These are phyloP conservation scores for Thielaviopsis populi DNA, from an alignment of 2,329 filamentous ascomycete genomes.

Conservation along the genomic window DNA sequence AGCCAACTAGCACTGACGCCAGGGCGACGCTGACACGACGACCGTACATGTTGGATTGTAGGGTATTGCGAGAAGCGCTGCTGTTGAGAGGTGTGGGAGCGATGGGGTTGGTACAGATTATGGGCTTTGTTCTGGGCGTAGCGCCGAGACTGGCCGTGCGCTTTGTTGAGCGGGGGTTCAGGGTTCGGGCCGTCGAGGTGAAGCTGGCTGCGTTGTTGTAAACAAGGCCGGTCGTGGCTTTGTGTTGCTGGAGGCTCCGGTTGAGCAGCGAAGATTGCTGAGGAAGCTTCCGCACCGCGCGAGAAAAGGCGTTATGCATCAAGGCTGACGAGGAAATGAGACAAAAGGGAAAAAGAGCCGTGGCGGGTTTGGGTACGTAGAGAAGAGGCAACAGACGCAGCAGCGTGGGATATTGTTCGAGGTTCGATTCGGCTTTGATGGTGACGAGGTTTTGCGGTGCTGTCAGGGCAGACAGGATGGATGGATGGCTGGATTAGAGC, in stretches of 20 bases:
- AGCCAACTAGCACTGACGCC: slow-evolving; percentile 54
- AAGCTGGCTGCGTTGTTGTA: slow-evolving; percentile 3
- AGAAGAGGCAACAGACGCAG: background rate
- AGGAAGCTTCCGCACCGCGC: slow-evolving; percentile 13
- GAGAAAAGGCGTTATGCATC: slow-evolving; percentile 14
- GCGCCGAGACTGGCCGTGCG: slow-evolving; percentile 17
- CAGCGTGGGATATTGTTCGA: background rate
- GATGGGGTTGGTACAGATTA: slow-evolving; percentile 17
- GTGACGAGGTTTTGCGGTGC: background rate
- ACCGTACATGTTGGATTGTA: slow-evolving; percentile 61
- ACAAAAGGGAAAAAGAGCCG: background rate
- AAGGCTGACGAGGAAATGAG: background rate
- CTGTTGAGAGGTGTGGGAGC: slow-evolving; percentile 22
- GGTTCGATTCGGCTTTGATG: background rate
- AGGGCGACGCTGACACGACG: slow-evolving; percentile 52
- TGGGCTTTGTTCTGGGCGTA: slow-evolving; percentile 14
- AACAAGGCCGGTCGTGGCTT: background rate
- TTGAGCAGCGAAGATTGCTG: slow-evolving; percentile 8
- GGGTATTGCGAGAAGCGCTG: slow-evolving; percentile 29
- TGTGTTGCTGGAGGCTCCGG: background rate
- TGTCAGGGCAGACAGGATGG: background rate
- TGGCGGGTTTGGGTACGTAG: background rate
- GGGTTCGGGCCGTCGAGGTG: background rate
- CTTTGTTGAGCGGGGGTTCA: slow-evolving; percentile 15
- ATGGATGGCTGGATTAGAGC: background rate